phyloP scores from a whole-genome alignment of 2,329 filamentous ascomycete species.

The Neofusicoccum parvum region DNA sequence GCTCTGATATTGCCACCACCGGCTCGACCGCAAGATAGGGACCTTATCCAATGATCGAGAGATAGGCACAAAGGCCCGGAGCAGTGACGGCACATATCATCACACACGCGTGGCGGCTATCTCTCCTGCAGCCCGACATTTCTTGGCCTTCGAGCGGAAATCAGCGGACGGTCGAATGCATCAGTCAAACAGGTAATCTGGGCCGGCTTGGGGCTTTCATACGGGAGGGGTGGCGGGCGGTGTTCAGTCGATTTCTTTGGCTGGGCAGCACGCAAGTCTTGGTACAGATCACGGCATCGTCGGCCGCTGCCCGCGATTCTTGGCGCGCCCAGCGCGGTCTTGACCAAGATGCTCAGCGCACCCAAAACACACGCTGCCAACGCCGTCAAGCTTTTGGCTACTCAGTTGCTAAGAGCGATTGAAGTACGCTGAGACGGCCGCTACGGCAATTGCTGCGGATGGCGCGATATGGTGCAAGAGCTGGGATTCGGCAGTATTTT shows the following conservation, averaged over 20 bases:
- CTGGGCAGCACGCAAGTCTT: slow-evolving; percentile 17
- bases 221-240: background rate
- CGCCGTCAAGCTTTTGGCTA: slow-evolving; percentile 6
- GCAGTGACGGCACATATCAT: background rate
- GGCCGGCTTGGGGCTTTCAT: background rate
- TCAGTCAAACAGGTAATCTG: background rate
- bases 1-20: background rate
- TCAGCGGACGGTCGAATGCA: background rate
- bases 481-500: background rate
- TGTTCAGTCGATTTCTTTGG: background rate
- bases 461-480: slow-evolving; percentile 17
- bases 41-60: background rate
- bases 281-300: slow-evolving; percentile 12
- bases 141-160: background rate
- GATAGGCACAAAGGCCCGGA: background rate
- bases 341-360: background rate
- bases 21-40: too few relatives aligned
- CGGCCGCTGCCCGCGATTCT: background rate
- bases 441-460: background rate
- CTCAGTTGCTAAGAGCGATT: background rate
- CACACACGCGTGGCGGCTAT: background rate
- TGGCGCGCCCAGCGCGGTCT: slow-evolving; percentile 2
- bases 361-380: background rate
- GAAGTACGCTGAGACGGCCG: background rate
- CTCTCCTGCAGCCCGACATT: background rate